Base-by-base conservation (phyloP, 306 rosid genomes). In the Glycine soja region DNA sequence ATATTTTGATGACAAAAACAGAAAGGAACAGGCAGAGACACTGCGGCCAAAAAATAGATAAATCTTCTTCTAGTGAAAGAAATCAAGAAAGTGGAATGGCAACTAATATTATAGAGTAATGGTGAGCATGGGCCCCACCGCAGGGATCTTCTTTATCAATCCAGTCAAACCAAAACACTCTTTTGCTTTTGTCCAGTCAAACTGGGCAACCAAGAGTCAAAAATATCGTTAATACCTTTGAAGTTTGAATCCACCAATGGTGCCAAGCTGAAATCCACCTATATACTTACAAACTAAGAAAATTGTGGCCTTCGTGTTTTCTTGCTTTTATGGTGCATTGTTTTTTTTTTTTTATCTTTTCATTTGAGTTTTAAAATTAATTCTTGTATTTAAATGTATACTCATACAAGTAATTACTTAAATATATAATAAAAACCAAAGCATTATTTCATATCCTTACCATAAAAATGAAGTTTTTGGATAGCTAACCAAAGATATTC, bases 221-320 rank as follows among this genome's bases (percentile, higher is more conserved):
- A 76, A 75, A 46, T 58, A 46, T 88, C 80, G 89, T 24, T 24
- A 24, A 56, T 81, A 80, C 80, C 83, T 70, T 92, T 86, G 78
- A 87, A 82, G 79, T 92, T 91, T 88, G 91, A 92, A 91, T 84
- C 65, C 47, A 89, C 85, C 87, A 15, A 78, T 73, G 66, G 77
- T 83, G 78, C 75, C 83, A 47, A 1, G 43, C 3, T 1, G 30
- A 24, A 90, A 89, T 83, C 66, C 45, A 89, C 87, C 87, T 15
- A 78, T 78, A 64, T 70, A 43, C 9, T 81, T 65, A 83, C 81
- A 45, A 2, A 19, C 50, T 13, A 14, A 63, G 52, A 76, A 74
- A 59, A 15, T 34, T 63, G 5, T 40, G 74, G 18, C 38, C 30
- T 24, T 24, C 30, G 30, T 24, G 30, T 2, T 24, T 24, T 24